phyloP scores from a whole-genome alignment of 2,329 filamentous ascomycete genomes.

The Pseudocercospora cruenta region DNA sequence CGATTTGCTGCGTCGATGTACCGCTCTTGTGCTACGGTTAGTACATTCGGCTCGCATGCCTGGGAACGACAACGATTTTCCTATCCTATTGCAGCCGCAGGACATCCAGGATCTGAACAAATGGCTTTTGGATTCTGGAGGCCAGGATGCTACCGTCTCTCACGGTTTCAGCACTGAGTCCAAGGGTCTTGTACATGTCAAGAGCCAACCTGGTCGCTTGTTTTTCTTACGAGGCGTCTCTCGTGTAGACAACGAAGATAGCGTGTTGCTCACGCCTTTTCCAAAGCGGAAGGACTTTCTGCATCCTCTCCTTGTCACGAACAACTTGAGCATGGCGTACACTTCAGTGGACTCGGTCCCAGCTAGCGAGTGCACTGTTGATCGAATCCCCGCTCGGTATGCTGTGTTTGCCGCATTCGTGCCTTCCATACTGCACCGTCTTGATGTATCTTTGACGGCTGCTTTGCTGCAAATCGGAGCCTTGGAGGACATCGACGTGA shows the following conservation, averaged over 20 bases:
- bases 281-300: conserved; percentile 64
- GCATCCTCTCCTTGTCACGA: conserved; percentile 42
- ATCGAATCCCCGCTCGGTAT: conserved; percentile 51
- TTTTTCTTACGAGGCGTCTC: conserved; percentile 24
- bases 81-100: conserved; percentile 20
- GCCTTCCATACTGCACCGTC: conserved; percentile 71
- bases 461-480: conserved; percentile 61
- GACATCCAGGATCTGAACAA: neutral
- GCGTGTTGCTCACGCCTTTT: conserved; percentile 40
- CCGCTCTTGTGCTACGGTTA: conserved; percentile 10
- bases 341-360: conserved; percentile 56
- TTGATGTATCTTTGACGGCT: conserved; percentile 68
- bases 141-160: neutral
- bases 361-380: conserved; percentile 51
- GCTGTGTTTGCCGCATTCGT: conserved; percentile 63
- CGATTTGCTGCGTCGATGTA: neutral
- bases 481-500: conserved; percentile 55
- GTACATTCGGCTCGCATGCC: conserved; percentile 21
- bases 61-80: conserved; percentile 15
- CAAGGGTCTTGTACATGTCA: conserved; percentile 26
- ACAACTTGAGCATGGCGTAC: conserved; percentile 34
- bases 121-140: conserved; percentile 13
- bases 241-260: neutral
- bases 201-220: conserved; percentile 19
- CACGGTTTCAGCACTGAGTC: neutral